These are phyloP conservation scores for Nakazawaea wickerhamii DNA, from an alignment of 805 yeast species.

Conservation along the genomic window DNA sequence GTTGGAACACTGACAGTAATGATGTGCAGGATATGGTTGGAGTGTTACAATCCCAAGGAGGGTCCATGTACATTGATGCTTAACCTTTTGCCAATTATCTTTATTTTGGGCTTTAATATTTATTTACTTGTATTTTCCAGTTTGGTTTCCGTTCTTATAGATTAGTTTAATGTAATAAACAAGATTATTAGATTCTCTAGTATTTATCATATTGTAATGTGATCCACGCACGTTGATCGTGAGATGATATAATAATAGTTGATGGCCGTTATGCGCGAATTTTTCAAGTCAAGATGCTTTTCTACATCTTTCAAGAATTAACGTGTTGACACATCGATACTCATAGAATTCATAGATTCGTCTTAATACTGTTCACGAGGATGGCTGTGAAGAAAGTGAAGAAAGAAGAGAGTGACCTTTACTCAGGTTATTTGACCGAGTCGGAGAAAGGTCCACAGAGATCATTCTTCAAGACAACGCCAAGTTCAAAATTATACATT, in stretches of 20 bases:
- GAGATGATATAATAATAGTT: too few species aligned
- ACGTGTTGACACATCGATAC: too few species aligned
- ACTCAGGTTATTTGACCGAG: constrained; percentile 19
- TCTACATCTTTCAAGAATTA: too few species aligned
- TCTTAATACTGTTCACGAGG: too few species aligned
- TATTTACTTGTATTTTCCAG: too few species aligned
- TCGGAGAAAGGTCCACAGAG: constrained; percentile 28
- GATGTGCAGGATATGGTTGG: constrained; percentile 60
- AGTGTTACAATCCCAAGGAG: constrained; percentile 67
- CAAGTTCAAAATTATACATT: constrained; percentile 17
- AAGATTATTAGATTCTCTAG: too few species aligned
- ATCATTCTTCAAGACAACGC: constrained; percentile 25
- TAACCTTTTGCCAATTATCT: constrained; percentile 20
- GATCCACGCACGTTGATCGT: too few species aligned
- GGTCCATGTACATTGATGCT: constrained; percentile 61
- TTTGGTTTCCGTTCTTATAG: too few species aligned
- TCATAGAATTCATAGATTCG: too few species aligned
- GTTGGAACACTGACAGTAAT: constrained; percentile 73
- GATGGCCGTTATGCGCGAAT: constrained; percentile 18
- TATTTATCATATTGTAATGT: too few species aligned
- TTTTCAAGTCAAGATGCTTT: constrained; percentile 19
- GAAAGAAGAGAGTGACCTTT: not conserved
- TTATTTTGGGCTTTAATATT: too few species aligned
- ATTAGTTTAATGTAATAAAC: too few species aligned
- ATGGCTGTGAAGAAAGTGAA: not conserved